Evolutionary conservation across 768 basidiomycete species (phyloP).

Genomic region (Infundibulicybe gibba): DNA sequence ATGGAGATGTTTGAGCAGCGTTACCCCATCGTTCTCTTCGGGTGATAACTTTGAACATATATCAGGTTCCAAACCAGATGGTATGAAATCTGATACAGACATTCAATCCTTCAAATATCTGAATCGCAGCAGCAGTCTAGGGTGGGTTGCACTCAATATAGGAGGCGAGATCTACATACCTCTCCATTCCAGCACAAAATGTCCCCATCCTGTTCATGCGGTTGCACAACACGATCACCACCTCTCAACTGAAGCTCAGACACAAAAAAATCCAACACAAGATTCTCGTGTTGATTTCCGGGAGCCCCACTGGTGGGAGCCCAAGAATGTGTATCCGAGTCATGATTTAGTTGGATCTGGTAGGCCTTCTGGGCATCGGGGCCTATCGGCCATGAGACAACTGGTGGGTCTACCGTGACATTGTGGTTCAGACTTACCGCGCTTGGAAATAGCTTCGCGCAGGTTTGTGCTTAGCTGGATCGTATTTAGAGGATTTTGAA

Average conservation of each 20-base stretch:
- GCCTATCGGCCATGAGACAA: conserved; percentile 34
- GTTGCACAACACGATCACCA: conserved; percentile 53
- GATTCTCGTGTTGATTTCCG: background rate
- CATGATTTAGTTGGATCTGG: background rate
- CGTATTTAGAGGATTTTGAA: too few species aligned
- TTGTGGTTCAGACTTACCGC: conserved; percentile 38
- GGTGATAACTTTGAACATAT: conserved; percentile 42
- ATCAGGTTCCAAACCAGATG: background rate
- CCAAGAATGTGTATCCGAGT: too few species aligned
- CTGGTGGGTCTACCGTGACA: background rate
- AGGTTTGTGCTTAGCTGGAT: too few species aligned
- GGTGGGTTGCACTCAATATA: background rate
- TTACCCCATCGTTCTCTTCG: conserved; percentile 72
- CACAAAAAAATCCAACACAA: conserved; percentile 56
- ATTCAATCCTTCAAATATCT: conserved; percentile 79
- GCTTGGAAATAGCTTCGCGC: conserved; percentile 23
- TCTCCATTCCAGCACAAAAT: conserved; percentile 88
- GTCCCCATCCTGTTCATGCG: conserved; percentile 55
- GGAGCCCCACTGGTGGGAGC: too few species aligned
- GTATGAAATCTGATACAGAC: conserved; percentile 30
- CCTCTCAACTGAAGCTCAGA: conserved; percentile 80
- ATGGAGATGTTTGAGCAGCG: conserved; percentile 36
- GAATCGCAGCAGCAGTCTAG: background rate
- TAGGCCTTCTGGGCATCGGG: conserved; percentile 55
- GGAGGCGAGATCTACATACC: conserved; percentile 29